A percentile compares a stretch with the other conserved stretches of the same genome.
These are phyloP conservation scores for Vigna unguiculata DNA, from an alignment of 306 rosid species.

Conservation along the genomic window DNA sequence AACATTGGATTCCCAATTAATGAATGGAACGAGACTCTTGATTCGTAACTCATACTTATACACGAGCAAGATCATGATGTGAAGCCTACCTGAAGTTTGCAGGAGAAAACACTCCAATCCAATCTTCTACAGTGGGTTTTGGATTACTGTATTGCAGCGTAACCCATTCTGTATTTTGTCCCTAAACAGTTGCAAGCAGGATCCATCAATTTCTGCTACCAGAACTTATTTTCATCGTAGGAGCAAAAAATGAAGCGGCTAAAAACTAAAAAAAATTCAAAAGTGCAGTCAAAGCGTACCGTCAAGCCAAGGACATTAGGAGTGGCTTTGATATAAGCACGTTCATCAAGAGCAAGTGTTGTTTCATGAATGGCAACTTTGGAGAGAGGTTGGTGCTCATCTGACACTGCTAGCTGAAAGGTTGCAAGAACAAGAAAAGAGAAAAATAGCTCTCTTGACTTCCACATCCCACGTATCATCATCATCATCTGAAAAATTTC, in stretches of 20 bases:
- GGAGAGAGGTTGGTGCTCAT: conserved; percentile 78
- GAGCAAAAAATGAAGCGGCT: conserved; percentile 10
- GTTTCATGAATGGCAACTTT: conserved; percentile 66
- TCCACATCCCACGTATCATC: conserved; percentile 46
- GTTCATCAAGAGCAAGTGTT: conserved; percentile 56
- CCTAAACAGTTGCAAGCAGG: conserved; percentile 52
- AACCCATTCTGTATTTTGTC: conserved; percentile 76
- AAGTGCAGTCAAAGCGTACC: conserved; percentile 46
- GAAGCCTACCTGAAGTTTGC: conserved; percentile 75
- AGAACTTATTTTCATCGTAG: conserved; percentile 10
- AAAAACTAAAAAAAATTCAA: conserved; percentile 15
- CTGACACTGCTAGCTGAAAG: conserved; percentile 56
- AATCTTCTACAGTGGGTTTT: conserved; percentile 69
- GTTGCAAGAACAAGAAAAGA: conserved; percentile 49
- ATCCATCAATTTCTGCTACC: conserved; percentile 42
- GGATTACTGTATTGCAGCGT: conserved; percentile 65
- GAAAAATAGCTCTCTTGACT: conserved; percentile 41
- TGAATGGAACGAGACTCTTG: conserved; percentile 30
- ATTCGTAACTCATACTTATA: conserved; percentile 15
- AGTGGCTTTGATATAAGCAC: conserved; percentile 67
- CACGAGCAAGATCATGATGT: conserved; percentile 24
- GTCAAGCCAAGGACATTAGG: conserved; percentile 67
- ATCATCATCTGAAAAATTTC: conserved; percentile 44
- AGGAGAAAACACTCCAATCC: conserved; percentile 97
- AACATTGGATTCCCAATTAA: conserved; percentile 39